Evolutionary conservation across 1,284 basidiomycete species (phyloP), one percentile per base, ranked within the genome.

Genomic region (Tilletia caries): DNA sequence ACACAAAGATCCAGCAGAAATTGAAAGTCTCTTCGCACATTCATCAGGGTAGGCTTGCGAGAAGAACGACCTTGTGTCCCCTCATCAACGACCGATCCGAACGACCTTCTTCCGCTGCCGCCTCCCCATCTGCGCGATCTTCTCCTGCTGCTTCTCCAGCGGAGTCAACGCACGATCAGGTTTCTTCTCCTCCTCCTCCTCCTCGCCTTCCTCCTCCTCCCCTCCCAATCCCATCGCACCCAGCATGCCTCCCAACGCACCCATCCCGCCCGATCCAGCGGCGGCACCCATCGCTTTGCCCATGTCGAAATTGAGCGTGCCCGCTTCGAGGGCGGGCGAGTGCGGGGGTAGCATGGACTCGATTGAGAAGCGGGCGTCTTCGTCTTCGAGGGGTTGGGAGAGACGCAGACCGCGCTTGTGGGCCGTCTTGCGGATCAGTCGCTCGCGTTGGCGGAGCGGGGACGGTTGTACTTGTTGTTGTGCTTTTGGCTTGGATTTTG

Each of bases 21-120:
- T n/a, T n/a, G n/a, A n/a, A n/a, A n/a, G n/a, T 41, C 37, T 41
- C 10, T 41, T 41, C 37, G 10, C 37, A 15, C 37, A 41, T 41
- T 41, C 37, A n/a, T n/a, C 37, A 41, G 37, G 37, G 37, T 41
- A 15, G 15, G n/a, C n/a, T n/a, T n/a, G n/a, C n/a, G n/a, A n/a
- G n/a, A n/a, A n/a, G n/a, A n/a, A n/a, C n/a, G n/a, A n/a, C n/a
- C n/a, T n/a, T n/a, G n/a, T n/a, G n/a, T n/a, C n/a, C n/a, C n/a
- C n/a, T n/a, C n/a, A n/a, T 75, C 68, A 80, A 71, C 79, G 78
- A 64, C 75, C 78, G 65, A 79, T 76, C 34, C 78, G 73, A n/a
- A 81, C 75, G 66, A 79, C 76, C 67, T 78, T 78, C 71, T 79
- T 79, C 60, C 75, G 73, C 71, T 79, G 78, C 41, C 79, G 72